Evolutionary conservation across 2,329 filamentous ascomycete genomes (phyloP), one percentile per base, ranked within the genome.

Genomic region (Ceratocystis lukuohia): DNA sequence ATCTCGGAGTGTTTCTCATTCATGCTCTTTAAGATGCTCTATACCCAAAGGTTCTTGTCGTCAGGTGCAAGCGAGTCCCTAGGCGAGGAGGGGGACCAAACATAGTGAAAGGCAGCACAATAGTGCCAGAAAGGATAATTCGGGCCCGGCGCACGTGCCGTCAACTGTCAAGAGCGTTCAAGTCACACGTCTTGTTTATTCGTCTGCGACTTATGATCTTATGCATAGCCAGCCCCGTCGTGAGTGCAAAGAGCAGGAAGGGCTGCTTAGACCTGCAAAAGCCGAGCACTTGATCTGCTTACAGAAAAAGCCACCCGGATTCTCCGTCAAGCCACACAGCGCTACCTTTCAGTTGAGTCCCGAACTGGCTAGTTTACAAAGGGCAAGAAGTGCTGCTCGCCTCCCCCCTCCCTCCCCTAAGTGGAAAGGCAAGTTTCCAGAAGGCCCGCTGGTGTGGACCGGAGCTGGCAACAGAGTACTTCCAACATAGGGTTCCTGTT

Each of bases 291-390:
- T 22, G 56, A 59, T 33, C 28, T 30, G 17, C 56, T 37, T 8
- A 8, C 2, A 33, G 48, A 3, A 59, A 57, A 20, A 59, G 56
- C 56, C 56, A 56, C 12, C 37, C 30, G 63, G 15, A 61, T 44
- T 45, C 65, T 50, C 30, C 48, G 61, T 33, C 4, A 46, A 48
- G 61, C 50, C 62, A 48, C 65, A 44, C 57, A 45, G 33, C 44
- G 46, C 33, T 50, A 44, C 41, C 4, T 50, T 62, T 62, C 65
- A 45, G 30, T 53, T 64, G 48, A 56, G 46, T 46, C 56, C 48
- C 20, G 22, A 53, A 22, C 48, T 1, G 17, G 3, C 48, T 22
- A 50, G 3, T 25, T 25, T 7, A 5, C 28, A 6, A 57, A 12
- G 53, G 12, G 1, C 10, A 12, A 30, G 22, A 28, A n/a, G 22